Evolutionary conservation across 306 rosid genomes (phyloP).

Genomic region (Malus fusca): DNA sequence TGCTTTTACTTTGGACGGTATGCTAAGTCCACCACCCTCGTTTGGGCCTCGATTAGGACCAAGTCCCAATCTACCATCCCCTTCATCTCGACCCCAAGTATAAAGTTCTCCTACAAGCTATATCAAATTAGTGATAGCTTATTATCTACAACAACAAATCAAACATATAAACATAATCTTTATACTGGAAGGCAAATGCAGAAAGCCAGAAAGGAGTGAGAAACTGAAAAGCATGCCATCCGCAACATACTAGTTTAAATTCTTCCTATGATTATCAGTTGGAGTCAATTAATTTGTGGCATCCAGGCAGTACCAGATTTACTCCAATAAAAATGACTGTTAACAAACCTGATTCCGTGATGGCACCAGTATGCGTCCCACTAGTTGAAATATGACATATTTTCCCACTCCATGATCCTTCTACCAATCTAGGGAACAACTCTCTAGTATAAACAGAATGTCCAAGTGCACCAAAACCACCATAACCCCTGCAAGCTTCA

Average conservation of each 20-base stretch:
- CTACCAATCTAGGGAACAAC: conserved; percentile 69
- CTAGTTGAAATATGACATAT: conserved; percentile 76
- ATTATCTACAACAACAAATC: not conserved
- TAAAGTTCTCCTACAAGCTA: conserved; percentile 60
- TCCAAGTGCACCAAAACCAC: conserved; percentile 98
- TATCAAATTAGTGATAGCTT: conserved; percentile 12
- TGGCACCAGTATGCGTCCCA: conserved; percentile 85
- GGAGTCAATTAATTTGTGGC: not conserved
- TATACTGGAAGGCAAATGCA: not conserved
- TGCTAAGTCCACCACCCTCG: conserved; percentile 82
- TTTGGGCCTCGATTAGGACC: conserved; percentile 89
- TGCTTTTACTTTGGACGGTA: conserved; percentile 69
- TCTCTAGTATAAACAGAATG: conserved; percentile 79
- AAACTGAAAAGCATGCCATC: not conserved
- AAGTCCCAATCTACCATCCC: conserved; percentile 92
- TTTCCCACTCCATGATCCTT: conserved; percentile 71
- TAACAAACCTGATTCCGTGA: conserved; percentile 61
- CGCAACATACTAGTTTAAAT: not conserved
- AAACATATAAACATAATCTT: not conserved
- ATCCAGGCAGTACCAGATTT: not conserved
- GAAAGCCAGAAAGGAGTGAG: not conserved
- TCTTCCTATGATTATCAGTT: not conserved
- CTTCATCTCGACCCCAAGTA: conserved; percentile 97
- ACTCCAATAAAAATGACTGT: not conserved
- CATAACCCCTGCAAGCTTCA: conserved; percentile 95